Evolutionary conservation across 805 yeast genomes (phyloP), one percentile per base, ranked within the genome.

Genomic region (Komagataella phaffii): DNA sequence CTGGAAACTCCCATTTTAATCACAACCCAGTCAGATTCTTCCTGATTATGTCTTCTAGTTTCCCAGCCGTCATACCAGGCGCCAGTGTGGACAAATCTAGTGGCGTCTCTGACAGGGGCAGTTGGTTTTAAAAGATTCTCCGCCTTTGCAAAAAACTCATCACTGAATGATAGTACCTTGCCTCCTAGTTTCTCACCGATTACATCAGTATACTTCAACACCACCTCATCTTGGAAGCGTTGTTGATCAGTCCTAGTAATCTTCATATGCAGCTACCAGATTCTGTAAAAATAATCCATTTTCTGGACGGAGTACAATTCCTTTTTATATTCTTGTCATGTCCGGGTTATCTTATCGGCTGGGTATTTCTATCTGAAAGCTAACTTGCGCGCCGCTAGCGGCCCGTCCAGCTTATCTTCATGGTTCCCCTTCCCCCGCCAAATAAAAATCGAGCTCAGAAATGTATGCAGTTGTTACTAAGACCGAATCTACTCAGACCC

Each of bases 61-160:
- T 91, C 98, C 98, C 98, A 91, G 19, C 99, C 99, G 59, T 91
- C 99, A 64, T 88, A 91, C 96, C 97, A 91, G 3, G 96, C 96
- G 50, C 98, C 98, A 3, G 90, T 78, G 54, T 77, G 85, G 2
- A 83, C 79, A 65, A 88, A 90, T 59, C 77, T 75, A 24, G 89
- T 84, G 8, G 85, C 83, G 59, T 88, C 95, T 61, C 95, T 73
- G 53, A 88, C 77, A 2, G 97, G 96, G 3, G 83, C 76, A 48
- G 74, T 75, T 44, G 96, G 90, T 62, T 86, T 82, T 64, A 89
- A 81, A 60, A 91, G 74, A 68, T 91, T 91, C 36, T 75, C 79
- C 5, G 98, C 98, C 46, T 80, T 91, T 1, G 97, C 98, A 69
- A 91, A 91, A 93, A 95, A 91, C 68, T 91, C 95, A 64, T 91